Base-by-base conservation (phyloP, 306 rosid species). In the Pyrus bretschneideri region DNA sequence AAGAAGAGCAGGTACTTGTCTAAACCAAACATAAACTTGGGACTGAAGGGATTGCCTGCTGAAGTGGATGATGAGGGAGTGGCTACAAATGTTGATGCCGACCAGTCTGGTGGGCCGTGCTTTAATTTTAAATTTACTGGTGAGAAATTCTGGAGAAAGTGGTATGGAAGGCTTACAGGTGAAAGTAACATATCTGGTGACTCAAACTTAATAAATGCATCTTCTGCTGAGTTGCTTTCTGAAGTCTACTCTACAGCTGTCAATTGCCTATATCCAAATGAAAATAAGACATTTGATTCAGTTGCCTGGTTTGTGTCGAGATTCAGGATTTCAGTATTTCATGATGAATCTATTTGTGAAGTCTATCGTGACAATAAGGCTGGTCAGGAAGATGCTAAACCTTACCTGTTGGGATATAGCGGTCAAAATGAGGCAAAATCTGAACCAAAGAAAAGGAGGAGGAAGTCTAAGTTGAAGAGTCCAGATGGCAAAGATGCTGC, bases 1-100 rank as follows among this genome's bases (percentile, higher is more conserved):
- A 92, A 84, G 79, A 91, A 85, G 81, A 96, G 97, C 69, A 89
- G 87, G 87, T 96, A 91, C 81, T 80, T 96, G 76, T 91, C 97
- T 79, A 91, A 78, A 74, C 99, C 96, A 8, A 92, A 89, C 70
- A 64, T 89, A 72, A 87, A 88, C 83, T 76, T 75, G 82, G 87
- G 66, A 75, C 78, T 64, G 69, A 87, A 83, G 59, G 81, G 69
- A 63, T 68, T 70, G 63, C 82, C 78, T 23, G 76, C 64, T 22
- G 89, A 78, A 84, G 75, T 73, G 62, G 85, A 80, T 40, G 85
- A 79, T 21, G 84, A 85, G 72, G 84, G 72, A 17, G 46, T 76
- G 45, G 74, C 75, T 62, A 67, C 82, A 60, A 65, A 70, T 4
- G 13, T 11, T n/a, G 79, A 58, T 59, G 27, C 60, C 60, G 59